Conservation (phyloP, 2,329 filamentous ascomycete species). For the Arthrobotrys megalospora region DNA sequence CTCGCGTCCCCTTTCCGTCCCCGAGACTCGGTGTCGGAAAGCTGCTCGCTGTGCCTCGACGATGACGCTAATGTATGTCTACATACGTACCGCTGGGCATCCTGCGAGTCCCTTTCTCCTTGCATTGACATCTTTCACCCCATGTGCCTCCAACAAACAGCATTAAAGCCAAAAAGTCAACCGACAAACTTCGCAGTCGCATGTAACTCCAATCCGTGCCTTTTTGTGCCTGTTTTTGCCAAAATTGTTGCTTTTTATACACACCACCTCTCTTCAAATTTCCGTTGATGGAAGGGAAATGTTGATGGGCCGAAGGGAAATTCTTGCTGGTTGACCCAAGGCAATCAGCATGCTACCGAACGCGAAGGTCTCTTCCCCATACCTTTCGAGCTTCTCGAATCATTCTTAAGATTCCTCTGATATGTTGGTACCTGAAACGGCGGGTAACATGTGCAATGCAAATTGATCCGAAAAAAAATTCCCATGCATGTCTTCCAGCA, state of each 20-base stretch:
- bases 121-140: conserved; percentile 53
- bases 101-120: conserved; percentile 52
- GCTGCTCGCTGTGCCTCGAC: conserved; percentile 15
- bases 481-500: conserved; percentile 3
- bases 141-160: conserved; percentile 33
- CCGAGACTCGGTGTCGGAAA: conserved; percentile 26
- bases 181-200: conserved; percentile 2
- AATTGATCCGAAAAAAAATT: conserved; percentile 14
- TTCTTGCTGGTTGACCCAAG: neutral
- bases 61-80: conserved; percentile 26
- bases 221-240: conserved; percentile 2
- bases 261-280: conserved; percentile 16
- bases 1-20: conserved; percentile 37
- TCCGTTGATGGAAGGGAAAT: conserved; percentile 17
- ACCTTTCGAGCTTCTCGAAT: conserved; percentile 29
- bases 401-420: conserved; percentile 22
- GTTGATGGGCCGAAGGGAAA: conserved; percentile 15
- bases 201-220: conserved; percentile 11
- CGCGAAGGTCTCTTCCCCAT: conserved; percentile 9
- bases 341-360: conserved; percentile 18
- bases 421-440: conserved; percentile 28
- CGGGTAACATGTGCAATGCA: conserved; percentile 21
- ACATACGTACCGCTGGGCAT: conserved; percentile 20
- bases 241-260: conserved; percentile 13
- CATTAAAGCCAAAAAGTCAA: neutral